Evolutionary conservation across 164 flowering plant species (phyloP), one percentile per base, ranked within the genome.

Genomic region (Nymphaea thermarum): DNA sequence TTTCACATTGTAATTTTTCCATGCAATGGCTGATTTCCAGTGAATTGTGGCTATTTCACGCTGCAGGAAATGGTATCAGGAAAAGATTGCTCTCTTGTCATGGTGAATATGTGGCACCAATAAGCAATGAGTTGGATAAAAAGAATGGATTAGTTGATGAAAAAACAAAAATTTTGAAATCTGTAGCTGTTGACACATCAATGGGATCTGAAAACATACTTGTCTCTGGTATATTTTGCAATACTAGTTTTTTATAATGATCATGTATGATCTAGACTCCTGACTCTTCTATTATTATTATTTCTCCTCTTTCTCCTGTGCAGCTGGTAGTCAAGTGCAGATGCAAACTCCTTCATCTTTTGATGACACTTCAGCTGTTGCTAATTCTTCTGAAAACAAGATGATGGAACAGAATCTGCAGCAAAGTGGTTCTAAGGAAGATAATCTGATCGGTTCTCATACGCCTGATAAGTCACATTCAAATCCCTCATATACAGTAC

Each of bases 111-210:
- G 45, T 43, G 42, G 15, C 42, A 64, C 57, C 65, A 71, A 65
- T 78, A 62, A 69, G 77, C 67, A 68, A 61, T 11, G 65, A 51
- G 57, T 62, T 17, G 63, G 90, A 86, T 62, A 42, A 44, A 36
- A 82, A 82, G 75, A 65, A 71, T 73, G 71, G 64, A 60, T 84
- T 74, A 43, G 42, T 78, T 51, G 87, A 84, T 68, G 81, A 70
- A 51, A 88, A 81, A 81, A 36, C 57, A 43, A 44, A 68, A 25
- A 25, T 25, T 47, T 59, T 76, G 67, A 44, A 77, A 8, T 83
- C 79, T 68, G 67, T 79, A 60, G 66, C 70, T 51, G 71, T 77
- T 66, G 68, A 55, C 73, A 47, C 69, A 41, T 60, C 67, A 73
- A 78, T 77, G 72, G 79, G 72, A 75, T 44, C 72, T 65, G 85